Evolutionary conservation across 305 asterid genomes (phyloP), one percentile per base, ranked within the genome.

Genomic region (Solanum hybrid): DNA sequence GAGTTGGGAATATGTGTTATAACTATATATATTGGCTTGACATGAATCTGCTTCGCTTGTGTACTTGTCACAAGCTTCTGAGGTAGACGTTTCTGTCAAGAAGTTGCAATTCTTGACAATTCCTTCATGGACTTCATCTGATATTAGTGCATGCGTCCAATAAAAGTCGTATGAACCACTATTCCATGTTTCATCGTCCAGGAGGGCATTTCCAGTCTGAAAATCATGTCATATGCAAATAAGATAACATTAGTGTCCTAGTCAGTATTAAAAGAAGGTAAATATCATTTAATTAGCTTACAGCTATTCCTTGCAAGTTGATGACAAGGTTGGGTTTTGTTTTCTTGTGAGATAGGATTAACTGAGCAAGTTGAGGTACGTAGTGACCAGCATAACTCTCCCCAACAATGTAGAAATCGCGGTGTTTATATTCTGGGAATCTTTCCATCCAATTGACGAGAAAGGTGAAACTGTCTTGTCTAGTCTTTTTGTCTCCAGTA

Each of bases 311-410:
- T 93, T 92, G 94, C 40, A 95, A 37, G 88, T 92, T 93, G 24
- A 95, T 91, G 90, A 93, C 89, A 7, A 94, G 93, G 82, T 92
- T 90, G 81, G 91, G 94, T 17, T 95, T 77, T 79, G 89, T 88
- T 36, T 93, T 93, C 94, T 95, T 96, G 81, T 94, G 92, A 2
- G 84, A 34, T 8, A 96, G 93, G 87, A 96, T 94, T 1, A 93
- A 46, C 6, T 93, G 90, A 66, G 98, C 98, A 8, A 96, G 95
- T 13, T 94, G 96, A 12, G 98, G 97, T 16, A 89, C 95, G 5
- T 95, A 96, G 73, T 95, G 97, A 4, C 95, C 98, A 5, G 95
- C 96, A 35, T 95, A 94, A 75, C 95, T 94, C 93, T 96, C 98
- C 17, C 98, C 98, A 0, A 94, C 85, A 10, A 96, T 88, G 88